Base-by-base conservation (phyloP, 352 stramenopile genomes). In the Pythium aristosporum region DNA sequence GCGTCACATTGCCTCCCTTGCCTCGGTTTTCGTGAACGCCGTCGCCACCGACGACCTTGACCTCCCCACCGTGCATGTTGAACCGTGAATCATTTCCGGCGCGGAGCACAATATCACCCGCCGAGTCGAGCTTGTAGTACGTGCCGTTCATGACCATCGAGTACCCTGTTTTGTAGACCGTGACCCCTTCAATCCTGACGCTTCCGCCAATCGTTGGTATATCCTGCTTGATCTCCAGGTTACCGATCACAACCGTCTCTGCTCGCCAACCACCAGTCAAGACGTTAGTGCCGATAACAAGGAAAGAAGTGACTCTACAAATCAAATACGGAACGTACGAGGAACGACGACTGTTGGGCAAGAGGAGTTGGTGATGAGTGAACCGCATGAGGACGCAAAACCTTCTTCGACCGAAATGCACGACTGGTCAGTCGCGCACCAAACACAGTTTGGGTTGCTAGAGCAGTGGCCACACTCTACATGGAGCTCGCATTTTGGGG, bases 401-500 rank as follows among this genome's bases (percentile, higher is more conserved):
- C 83, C 78, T 48, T 97, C 92, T 61, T 96, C 85, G 11, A 92
- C 60, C 3, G 88, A 82, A 68, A 97, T 83, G 69, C 94, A 98
- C 11, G 63, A 73, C 39, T 77, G 78, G 54, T 94, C 75, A 7
- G 84, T 96, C 6, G 89, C 83, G 62, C 94, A 98, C 93, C 93
- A 98, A 11, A 88, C 85, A 57, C 94, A 98, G 48, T 87, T 65
- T 16, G 77, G 56, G 16, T 73, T 75, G 18, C 50, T 72, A 4
- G 85, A 76, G 49, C 94, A 98, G 25, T 37, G 63, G 2, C 60
- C 66, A 54, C 93, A 98, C 39, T 80, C 72, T 13, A 65, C 75
- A 25, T 80, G 65, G 3, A 57, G 43, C 39, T 85, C 57, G 61
- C 85, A 93, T 41, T 73, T 60, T 13, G 84, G 84, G 51, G 89